Evolutionary conservation across 148 eudicot species (phyloP), one percentile per base, ranked within the genome.

Genomic region (Chenopodium suecicum): DNA sequence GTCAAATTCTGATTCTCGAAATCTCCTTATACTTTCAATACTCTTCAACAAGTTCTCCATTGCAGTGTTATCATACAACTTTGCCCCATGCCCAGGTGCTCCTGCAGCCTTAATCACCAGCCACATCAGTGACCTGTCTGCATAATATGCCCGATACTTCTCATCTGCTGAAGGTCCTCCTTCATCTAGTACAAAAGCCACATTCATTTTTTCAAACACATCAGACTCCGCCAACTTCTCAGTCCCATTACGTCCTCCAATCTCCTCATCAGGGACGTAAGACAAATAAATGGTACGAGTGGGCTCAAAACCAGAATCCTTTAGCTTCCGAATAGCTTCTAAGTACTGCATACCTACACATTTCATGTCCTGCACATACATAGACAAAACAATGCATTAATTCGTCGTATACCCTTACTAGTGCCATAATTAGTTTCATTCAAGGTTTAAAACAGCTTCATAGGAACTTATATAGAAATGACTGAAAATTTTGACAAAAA

Each of bases 81-180:
- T 95, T 0, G 98, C 93, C 19, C 98, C 98, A 46, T 95, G 98
- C 20, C 97, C 98, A 71, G 98, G 98, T 48, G 88, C 88, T 20
- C 98, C 97, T 65, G 81, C 73, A 14, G 98, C 91, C 88, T 95
- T 95, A 52, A 95, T 93, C 77, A 92, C 95, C 83, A 92, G 41
- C 97, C 97, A 93, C 98, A 93, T 91, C 0, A 92, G 96, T 31
- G 86, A 79, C 82, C 95, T 93, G 89, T 95, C 98, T 4, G 82
- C 97, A 78, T 90, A 92, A 82, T 92, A 93, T 22, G 82, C 82
- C 81, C 89, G 85, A 64, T 93, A 95, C 72, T 89, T 82, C 73
- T 89, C 90, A 64, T 78, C 75, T 2, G 96, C 87, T 6, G 98
- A 95, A 37, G 98, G 92, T 80, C 91, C 72, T 1, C 98, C 97